Percentiles rank a stretch among this genome's conserved stretches.
These are phyloP conservation scores for Chytriomyces hyalinus DNA, from an alignment of 192 early-diverging fungal genomes.

Conservation along the genomic window DNA sequence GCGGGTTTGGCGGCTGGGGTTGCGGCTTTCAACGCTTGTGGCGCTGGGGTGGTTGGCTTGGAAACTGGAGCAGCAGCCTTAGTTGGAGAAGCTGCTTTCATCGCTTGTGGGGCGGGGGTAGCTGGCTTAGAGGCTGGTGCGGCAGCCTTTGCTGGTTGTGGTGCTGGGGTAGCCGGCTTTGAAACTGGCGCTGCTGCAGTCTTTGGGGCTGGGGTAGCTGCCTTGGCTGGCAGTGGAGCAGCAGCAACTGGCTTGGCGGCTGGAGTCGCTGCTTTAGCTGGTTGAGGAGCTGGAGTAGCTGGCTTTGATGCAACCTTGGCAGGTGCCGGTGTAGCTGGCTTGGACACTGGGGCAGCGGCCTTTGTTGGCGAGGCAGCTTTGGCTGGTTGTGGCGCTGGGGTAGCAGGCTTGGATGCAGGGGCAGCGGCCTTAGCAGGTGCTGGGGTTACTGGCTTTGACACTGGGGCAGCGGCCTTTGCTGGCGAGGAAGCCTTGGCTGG, in stretches of 20 bases:
- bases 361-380: neutral
- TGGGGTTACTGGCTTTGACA: neutral
- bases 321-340: neutral
- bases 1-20: neutral
- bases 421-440: neutral
- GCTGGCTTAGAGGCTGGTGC: neutral
- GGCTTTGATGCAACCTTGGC: neutral
- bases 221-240: neutral
- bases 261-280: neutral
- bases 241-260: neutral
- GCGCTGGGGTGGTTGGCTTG: neutral
- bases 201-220: constrained; percentile 5
- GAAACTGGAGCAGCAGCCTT: neutral
- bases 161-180: neutral
- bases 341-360: too few species aligned
- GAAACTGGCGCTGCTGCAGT: neutral
- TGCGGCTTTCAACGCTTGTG: neutral
- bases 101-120: neutral
- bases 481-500: constrained; percentile 17
- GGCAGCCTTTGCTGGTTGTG: constrained; percentile 5
- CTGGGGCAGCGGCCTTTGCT: constrained; percentile 12
- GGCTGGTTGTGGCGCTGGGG: neutral
- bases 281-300: neutral
- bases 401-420: neutral
- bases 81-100: neutral